These are phyloP conservation scores for Selenicereus undatus DNA, from an alignment of 148 eudicot genomes.

Conservation along the genomic window DNA sequence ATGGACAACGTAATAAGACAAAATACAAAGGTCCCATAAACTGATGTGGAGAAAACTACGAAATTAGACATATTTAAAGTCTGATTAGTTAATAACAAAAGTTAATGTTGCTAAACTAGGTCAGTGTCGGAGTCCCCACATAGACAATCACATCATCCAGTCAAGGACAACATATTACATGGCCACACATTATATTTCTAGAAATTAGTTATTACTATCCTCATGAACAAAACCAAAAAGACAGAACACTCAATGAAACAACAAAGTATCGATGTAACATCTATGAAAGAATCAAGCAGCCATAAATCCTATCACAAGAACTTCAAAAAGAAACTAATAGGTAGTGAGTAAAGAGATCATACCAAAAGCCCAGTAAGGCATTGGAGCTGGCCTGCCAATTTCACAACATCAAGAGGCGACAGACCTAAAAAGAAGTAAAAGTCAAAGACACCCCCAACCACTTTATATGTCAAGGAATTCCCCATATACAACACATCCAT, in stretches of 20 bases:
- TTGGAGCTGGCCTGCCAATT: slow-evolving; percentile 94
- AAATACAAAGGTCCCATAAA: not conserved
- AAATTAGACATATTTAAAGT: not conserved
- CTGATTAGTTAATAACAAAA: not conserved
- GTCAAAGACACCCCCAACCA: slow-evolving; percentile 93
- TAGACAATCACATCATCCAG: not conserved
- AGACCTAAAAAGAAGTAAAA: slow-evolving; percentile 87
- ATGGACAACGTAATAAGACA: not conserved
- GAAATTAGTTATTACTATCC: not conserved
- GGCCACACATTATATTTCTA: not conserved
- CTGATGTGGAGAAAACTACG: not conserved
- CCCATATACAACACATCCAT: slow-evolving; percentile 92
- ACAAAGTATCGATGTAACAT: not conserved
- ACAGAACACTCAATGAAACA: not conserved
- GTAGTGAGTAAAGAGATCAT: slow-evolving; percentile 3
- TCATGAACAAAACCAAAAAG: not conserved
- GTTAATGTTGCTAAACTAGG: not conserved
- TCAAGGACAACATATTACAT: not conserved
- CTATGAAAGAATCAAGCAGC: not conserved
- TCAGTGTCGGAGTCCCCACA: not conserved
- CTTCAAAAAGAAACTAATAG: not conserved
- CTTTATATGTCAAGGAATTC: slow-evolving; percentile 70
- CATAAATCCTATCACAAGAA: not conserved
- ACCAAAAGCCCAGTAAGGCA: slow-evolving; percentile 99
- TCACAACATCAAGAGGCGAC: slow-evolving; percentile 72